phyloP scores from a whole-genome alignment of 192 early-diverging fungal genomes.

The Backusella westeae region DNA sequence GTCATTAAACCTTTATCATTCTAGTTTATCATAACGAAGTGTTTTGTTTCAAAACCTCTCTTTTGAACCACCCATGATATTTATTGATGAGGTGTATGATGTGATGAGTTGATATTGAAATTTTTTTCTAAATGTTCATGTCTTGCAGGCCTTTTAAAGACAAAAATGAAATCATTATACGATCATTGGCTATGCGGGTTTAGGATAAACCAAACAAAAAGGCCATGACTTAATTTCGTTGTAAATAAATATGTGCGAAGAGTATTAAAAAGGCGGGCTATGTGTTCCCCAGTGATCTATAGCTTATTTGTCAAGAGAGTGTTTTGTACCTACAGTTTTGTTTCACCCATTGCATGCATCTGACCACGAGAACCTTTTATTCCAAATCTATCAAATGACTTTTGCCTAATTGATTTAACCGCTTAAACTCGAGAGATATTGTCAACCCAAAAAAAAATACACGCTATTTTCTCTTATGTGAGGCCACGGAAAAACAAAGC shows the following conservation, averaged over 20 bases:
- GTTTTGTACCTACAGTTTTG: not conserved
- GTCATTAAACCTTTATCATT: not conserved
- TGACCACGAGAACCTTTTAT: not conserved
- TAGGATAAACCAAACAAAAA: not conserved
- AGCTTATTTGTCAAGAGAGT: not conserved
- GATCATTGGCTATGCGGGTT: not conserved
- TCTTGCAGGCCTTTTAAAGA: not conserved
- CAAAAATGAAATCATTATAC: not conserved
- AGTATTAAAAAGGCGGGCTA: not conserved
- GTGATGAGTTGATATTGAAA: not conserved
- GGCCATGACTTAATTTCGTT: not conserved
- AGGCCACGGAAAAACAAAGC: too few relatives aligned
- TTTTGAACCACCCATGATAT: not conserved
- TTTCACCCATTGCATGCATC: not conserved
- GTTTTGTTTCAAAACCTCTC: not conserved
- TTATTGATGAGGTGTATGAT: not conserved
- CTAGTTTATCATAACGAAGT: constrained; percentile 1
- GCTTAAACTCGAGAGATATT: not conserved
- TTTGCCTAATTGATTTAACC: not conserved
- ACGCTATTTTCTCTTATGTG: not conserved
- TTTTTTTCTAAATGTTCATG: not conserved
- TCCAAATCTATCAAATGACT: not conserved
- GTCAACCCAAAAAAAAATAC: not conserved
- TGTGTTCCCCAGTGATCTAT: not conserved
- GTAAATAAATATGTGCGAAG: not conserved